Base-by-base conservation (phyloP, 2,329 filamentous ascomycete species). In the Arthrinium puccinioides region DNA sequence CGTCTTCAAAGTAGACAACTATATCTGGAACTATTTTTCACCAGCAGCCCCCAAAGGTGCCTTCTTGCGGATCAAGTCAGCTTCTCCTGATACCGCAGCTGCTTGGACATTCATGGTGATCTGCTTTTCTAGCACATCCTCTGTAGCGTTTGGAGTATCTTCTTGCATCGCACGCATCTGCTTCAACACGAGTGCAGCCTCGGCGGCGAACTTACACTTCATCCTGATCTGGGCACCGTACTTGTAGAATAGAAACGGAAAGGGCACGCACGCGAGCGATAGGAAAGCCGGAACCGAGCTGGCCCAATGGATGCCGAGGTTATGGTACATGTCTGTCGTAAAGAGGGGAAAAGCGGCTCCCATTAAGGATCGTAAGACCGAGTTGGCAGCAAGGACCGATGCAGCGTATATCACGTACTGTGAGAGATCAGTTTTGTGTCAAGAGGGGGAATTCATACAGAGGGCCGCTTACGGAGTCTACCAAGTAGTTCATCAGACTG, bases 231-330 rank as follows among this genome's bases (percentile, higher is more conserved):
- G 16, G 6, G 58, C 63, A 26, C 84, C 84, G 55, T 86, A 87
- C 48, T 73, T 79, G 63, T 84, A 85, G 59, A 90, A 86, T 13
- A 90, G 56, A 57, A 84, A 82, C 0, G 85, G 84, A 51, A 85
- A 82, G 0, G 85, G 83, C 14, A 87, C 65, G 57, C 84, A 88
- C 9, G 70, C 72, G 4, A 88, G 56, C 0, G 83, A 76, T 4
- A 90, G 65, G 62, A 90, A 89, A 1, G 79, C 86, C 0, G 84
- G 84, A 11, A 90, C 64, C 0, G 76, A 78, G 23, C 72, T 78
- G 1, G 82, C 85, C 85, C 84, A 89, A 62, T 88, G 82, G 39
- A 84, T 79, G 32, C 84, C 82, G 3, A 83, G 66, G 38, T 68
- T 62, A 3, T 63, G 24, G 52, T 74, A 78, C 70, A 78, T 76